Conservation (phyloP, 225 moss, liverwort and hornwort genomes). For the Sphagnum contortum region DNA sequence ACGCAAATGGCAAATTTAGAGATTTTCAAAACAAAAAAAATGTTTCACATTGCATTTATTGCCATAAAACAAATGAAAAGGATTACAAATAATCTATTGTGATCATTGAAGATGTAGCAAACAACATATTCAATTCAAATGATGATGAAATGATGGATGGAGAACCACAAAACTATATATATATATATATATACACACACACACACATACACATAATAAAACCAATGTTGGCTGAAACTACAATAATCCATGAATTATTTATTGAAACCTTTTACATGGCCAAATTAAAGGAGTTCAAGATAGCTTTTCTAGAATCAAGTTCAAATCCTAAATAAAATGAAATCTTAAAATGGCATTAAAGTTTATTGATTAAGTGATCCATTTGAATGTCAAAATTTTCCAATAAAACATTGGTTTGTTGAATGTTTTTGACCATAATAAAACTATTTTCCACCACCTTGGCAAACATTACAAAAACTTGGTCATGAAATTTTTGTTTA, state of each 20-base stretch:
- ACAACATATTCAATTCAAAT: not conserved
- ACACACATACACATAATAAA: not conserved
- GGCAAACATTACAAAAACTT: constrained; percentile 1
- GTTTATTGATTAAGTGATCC: not conserved
- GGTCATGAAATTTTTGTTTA: not conserved
- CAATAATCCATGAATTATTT: not conserved
- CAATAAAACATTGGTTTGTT: not conserved
- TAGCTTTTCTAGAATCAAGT: not conserved
- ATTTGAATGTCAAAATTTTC: not conserved
- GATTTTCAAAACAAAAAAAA: constrained; percentile 1
- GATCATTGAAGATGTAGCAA: not conserved
- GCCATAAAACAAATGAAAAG: constrained; percentile 3
- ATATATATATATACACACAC: not conserved
- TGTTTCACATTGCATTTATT: not conserved
- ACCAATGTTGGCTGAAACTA: constrained; percentile 1
- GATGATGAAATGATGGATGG: not conserved
- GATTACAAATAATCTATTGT: not conserved
- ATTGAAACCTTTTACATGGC: not conserved
- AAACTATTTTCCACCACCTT: constrained; percentile 1
- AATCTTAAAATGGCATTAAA: no score
- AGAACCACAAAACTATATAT: constrained; percentile 1
- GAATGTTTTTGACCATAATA: not conserved
- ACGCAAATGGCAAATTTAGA: not conserved
- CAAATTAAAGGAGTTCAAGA: not conserved
- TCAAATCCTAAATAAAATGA: not conserved